Evolutionary conservation across 768 basidiomycete species (phyloP).

Genomic region (Jaapia argillacea): DNA sequence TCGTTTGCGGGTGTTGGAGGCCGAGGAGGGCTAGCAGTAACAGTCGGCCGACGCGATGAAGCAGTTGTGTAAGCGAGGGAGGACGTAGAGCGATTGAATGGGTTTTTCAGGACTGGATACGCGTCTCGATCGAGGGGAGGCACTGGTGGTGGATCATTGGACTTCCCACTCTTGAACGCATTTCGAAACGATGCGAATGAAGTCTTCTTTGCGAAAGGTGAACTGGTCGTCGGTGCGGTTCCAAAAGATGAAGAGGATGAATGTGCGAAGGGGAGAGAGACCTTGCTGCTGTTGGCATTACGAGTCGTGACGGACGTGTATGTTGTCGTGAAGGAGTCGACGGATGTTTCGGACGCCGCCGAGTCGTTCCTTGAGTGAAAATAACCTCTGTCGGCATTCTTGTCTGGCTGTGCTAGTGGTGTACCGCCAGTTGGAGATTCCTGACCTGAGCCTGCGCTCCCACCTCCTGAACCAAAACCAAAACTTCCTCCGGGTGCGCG

Average conservation of each 20-base stretch:
- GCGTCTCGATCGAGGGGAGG: slow-evolving; percentile 58
- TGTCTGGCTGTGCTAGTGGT: slow-evolving; percentile 33
- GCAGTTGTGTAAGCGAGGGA: slow-evolving; percentile 48
- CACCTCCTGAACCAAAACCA: slow-evolving; percentile 37
- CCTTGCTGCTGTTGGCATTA: slow-evolving; percentile 25
- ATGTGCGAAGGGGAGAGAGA: slow-evolving; percentile 52
- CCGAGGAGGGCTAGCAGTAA: slow-evolving; percentile 41
- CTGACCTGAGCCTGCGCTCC: slow-evolving; percentile 31
- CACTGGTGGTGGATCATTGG: slow-evolving; percentile 62
- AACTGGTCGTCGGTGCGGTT: slow-evolving; percentile 27
- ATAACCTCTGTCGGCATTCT: slow-evolving; percentile 47
- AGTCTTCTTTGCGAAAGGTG: slow-evolving; percentile 65
- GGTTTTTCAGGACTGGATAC: slow-evolving; percentile 69
- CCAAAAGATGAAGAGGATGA: slow-evolving; percentile 64
- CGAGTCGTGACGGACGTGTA: too few species aligned
- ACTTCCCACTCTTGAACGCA: slow-evolving; percentile 69
- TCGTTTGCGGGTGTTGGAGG: slow-evolving; percentile 53
- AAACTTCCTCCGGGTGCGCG: slow-evolving; percentile 33
- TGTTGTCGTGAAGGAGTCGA: slow-evolving; percentile 46
- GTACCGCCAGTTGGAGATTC: slow-evolving; percentile 61
- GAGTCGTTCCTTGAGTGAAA: slow-evolving; percentile 79
- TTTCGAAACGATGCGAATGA: slow-evolving; percentile 84
- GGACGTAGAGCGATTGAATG: slow-evolving; percentile 75
- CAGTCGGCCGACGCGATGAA: slow-evolving; percentile 26
- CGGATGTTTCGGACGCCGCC: slow-evolving; percentile 67